Percentiles rank a stretch among this genome's conserved stretches.
Conservation (phyloP, 805 yeast genomes). For the Candida morakotiae region DNA sequence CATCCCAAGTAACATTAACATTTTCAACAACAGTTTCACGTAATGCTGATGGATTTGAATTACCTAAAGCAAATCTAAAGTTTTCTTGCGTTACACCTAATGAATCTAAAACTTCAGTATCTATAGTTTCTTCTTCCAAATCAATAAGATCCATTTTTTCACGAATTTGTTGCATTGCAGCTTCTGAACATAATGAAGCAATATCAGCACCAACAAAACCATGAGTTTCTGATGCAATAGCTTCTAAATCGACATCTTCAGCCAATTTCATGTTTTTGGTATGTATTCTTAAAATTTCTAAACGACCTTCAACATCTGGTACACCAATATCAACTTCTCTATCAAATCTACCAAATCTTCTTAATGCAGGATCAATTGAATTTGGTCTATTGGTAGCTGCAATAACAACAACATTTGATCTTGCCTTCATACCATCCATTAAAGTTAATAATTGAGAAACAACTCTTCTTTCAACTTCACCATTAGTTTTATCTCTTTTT, state of each 20-base stretch:
- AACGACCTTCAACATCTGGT: conserved; percentile 98
- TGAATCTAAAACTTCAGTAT: conserved; percentile 93
- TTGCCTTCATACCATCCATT: conserved; percentile 99
- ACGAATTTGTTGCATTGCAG: conserved; percentile 99
- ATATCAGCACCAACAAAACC: conserved; percentile 99
- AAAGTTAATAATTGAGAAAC: conserved; percentile 95
- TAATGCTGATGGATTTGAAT: conserved; percentile 96
- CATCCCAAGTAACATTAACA: conserved; percentile 99
- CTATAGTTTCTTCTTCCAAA: conserved; percentile 92
- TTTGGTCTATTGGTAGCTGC: conserved; percentile 94
- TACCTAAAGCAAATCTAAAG: conserved; percentile 95
- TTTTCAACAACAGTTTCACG: conserved; percentile 99
- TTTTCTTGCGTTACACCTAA: conserved; percentile 98
- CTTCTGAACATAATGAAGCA: conserved; percentile 98
- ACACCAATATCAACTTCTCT: conserved; percentile 85
- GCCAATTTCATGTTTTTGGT: conserved; percentile 97
- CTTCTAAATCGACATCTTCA: conserved; percentile 92
- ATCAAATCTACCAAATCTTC: conserved; percentile 84
- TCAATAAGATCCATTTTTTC: conserved; percentile 99
- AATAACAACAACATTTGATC: conserved; percentile 95
- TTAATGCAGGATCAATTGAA: conserved; percentile 79
- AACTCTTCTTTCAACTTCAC: conserved; percentile 99
- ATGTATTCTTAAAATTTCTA: conserved; percentile 94
- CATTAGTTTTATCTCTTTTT: conserved; percentile 99
- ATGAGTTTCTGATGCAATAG: conserved; percentile 95